Conservation (phyloP, 1,284 basidiomycete species). For the Cystobasidium slooffiae region DNA sequence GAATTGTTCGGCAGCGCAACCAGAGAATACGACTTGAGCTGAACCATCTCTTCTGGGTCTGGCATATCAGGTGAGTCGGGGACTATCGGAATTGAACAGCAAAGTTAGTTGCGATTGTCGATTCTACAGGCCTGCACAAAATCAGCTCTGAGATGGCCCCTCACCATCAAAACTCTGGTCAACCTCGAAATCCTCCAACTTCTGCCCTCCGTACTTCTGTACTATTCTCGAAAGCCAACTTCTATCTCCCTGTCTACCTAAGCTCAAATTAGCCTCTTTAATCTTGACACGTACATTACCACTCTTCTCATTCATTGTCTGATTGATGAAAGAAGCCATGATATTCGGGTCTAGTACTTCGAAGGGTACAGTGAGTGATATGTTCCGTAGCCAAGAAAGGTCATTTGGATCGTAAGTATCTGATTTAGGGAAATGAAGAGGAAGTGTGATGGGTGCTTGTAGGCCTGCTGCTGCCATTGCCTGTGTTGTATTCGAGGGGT, state of each 20-base stretch:
- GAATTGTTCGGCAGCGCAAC: conserved; percentile 35
- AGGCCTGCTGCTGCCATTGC: conserved; percentile 29
- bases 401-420: conserved; percentile 42
- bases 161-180: conserved; percentile 38
- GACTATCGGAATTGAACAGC: conserved; percentile 33
- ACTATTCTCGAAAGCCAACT: conserved; percentile 23
- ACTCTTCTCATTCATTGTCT: conserved; percentile 34
- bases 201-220: conserved; percentile 35
- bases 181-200: conserved; percentile 10
- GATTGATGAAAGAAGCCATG: conserved; percentile 41
- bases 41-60: conserved; percentile 38
- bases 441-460: conserved; percentile 39
- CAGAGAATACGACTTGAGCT: conserved; percentile 28
- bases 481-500: conserved; percentile 15
- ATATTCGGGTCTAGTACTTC: conserved; percentile 45
- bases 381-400: conserved; percentile 29
- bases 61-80: conserved; percentile 45
- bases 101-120: background rate
- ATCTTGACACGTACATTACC: conserved; percentile 44
- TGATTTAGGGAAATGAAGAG: conserved; percentile 46
- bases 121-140: background rate
- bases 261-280: conserved; percentile 6
- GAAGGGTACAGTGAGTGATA: conserved; percentile 47
- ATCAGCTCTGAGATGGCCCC: background rate
- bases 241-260: conserved; percentile 14